Evolutionary conservation across 2,329 filamentous ascomycete genomes (phyloP).

Genomic region (Cryphonectria naterciae): DNA sequence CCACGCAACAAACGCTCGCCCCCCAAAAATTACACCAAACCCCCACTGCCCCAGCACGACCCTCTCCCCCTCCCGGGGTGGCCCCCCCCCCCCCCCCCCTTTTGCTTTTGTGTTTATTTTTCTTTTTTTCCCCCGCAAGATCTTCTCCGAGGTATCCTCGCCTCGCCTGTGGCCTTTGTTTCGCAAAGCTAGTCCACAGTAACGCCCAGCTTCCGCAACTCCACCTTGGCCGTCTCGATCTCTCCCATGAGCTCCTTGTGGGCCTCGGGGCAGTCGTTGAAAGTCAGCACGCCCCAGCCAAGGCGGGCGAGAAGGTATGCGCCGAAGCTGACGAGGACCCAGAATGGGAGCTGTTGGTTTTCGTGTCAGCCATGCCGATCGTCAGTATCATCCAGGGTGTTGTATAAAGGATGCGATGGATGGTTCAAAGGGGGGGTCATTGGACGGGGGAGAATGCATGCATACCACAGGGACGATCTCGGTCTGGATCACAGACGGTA

Average conservation of each 20-base stretch:
- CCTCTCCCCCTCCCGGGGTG: background rate
- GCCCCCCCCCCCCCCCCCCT: background rate
- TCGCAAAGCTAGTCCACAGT: slow-evolving; percentile 67
- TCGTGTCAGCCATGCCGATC: background rate
- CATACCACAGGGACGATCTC: slow-evolving; percentile 89
- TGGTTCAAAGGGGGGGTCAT: background rate
- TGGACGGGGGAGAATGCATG: slow-evolving; percentile 30
- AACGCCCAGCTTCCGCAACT: slow-evolving; percentile 75
- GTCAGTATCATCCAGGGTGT: background rate
- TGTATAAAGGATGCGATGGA: background rate
- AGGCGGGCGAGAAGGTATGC: slow-evolving; percentile 90
- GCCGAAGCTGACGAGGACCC: slow-evolving; percentile 87
- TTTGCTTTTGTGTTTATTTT: background rate
- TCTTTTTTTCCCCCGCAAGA: background rate
- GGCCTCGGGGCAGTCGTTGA: slow-evolving; percentile 93
- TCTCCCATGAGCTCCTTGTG: slow-evolving; percentile 87
- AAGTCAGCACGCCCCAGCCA: slow-evolving; percentile 90
- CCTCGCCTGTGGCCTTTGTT: background rate
- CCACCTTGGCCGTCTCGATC: slow-evolving; percentile 75
- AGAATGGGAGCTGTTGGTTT: slow-evolving; percentile 74
- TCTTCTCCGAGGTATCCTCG: background rate
- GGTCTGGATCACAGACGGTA: slow-evolving; percentile 76
- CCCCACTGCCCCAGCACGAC: no score
- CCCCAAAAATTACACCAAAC: no score
- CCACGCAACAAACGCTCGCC: no score